Evolutionary conservation across 495 filamentous ascomycete species (phyloP).

Genomic region (Daldinia bambusicola): DNA sequence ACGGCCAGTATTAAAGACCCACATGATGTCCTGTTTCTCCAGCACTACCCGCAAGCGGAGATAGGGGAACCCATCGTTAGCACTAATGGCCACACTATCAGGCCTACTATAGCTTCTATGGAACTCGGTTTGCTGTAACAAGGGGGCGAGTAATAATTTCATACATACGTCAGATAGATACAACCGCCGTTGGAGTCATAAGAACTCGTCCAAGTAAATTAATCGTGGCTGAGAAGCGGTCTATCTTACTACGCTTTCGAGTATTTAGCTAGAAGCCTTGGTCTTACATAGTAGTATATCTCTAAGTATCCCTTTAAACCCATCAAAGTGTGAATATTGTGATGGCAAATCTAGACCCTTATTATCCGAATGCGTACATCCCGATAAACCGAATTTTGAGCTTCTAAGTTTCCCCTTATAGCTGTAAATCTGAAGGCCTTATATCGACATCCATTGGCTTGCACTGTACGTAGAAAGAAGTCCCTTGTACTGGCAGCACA

Average conservation of each 20-base stretch:
- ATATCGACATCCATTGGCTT: conserved; percentile 6
- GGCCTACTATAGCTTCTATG: background rate
- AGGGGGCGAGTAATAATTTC: background rate
- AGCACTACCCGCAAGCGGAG: background rate
- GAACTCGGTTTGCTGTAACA: too few relatives aligned
- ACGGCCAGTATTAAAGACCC: conserved; percentile 16
- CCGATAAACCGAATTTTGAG: background rate
- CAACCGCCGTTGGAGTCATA: background rate
- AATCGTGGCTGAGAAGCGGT: conserved; percentile 9
- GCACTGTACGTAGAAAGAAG: background rate
- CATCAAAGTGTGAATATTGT: background rate
- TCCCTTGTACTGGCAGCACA: conserved; percentile 2
- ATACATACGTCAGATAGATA: background rate
- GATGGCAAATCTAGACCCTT: background rate
- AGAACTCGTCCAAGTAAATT: background rate
- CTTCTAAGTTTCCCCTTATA: background rate
- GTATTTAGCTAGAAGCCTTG: background rate
- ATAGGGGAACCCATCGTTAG: background rate
- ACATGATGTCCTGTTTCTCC: conserved; percentile 11
- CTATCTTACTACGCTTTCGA: background rate
- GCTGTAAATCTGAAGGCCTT: background rate
- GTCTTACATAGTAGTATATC: background rate
- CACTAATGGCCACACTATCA: background rate
- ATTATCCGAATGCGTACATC: background rate
- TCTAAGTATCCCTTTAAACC: background rate